These are phyloP conservation scores for Phytophthora fragariaefolia DNA, from an alignment of 352 stramenopile genomes.

Conservation along the genomic window DNA sequence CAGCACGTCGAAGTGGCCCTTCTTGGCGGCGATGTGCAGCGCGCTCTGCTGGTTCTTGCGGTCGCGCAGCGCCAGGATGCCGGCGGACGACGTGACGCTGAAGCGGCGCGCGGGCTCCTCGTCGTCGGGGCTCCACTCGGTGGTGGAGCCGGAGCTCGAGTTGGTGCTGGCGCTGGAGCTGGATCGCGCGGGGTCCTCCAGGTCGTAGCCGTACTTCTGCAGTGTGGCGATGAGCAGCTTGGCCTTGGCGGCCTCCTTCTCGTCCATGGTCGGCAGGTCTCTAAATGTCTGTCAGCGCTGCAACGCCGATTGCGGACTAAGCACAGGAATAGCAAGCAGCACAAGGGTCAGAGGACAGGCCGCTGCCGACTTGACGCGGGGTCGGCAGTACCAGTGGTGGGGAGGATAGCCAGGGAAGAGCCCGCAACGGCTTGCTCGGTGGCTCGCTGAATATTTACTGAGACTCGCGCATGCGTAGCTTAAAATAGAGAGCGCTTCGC, in stretches of 20 bases:
- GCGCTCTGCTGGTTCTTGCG: constrained; percentile 88
- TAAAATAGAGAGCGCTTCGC: constrained; percentile 29
- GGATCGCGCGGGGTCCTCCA: constrained; percentile 44
- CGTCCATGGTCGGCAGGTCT: constrained; percentile 33
- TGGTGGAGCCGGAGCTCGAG: constrained; percentile 44
- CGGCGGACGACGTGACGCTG: constrained; percentile 49
- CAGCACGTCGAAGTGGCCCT: constrained; percentile 84
- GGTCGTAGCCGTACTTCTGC: constrained; percentile 87
- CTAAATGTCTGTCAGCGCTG: constrained; percentile 14
- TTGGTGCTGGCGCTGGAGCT: constrained; percentile 36
- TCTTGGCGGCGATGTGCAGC: constrained; percentile 85
- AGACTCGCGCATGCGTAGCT: constrained; percentile 10
- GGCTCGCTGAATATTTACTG: constrained; percentile 26
- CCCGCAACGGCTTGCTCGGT: constrained; percentile 10
- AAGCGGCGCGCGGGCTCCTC: constrained; percentile 29
- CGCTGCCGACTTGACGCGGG: constrained; percentile 24
- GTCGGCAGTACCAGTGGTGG: constrained; percentile 2
- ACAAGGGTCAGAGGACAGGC: constrained; percentile 29
- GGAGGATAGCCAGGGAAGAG: constrained; percentile 25
- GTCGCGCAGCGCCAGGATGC: constrained; percentile 80
- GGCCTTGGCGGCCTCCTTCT: constrained; percentile 64
- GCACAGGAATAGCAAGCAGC: constrained; percentile 16
- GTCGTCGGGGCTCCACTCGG: constrained; percentile 47
- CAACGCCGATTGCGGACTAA: constrained; percentile 27
- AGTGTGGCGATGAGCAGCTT: constrained; percentile 82